These are phyloP conservation scores for Acanthamoeba culbertsoni DNA, from an alignment of 208 protist genomes.

Conservation along the genomic window DNA sequence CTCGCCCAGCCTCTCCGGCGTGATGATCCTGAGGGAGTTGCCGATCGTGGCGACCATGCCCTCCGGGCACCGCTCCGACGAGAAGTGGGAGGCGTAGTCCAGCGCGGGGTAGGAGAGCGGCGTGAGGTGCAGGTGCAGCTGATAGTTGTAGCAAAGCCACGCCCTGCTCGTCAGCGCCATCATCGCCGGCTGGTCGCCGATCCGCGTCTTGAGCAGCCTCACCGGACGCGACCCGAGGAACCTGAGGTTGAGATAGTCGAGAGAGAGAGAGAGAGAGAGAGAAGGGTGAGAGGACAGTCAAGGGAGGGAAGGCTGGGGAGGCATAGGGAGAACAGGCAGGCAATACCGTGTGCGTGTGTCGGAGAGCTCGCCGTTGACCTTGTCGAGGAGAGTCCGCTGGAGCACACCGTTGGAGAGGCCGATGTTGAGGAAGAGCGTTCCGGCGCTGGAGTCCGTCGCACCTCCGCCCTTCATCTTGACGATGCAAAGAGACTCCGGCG, in stretches of 20 bases:
- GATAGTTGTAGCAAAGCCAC: conserved; percentile 86
- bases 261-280: background rate
- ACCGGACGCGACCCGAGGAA: conserved; percentile 77
- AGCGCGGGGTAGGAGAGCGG: conserved; percentile 86
- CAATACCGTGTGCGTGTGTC: conserved; percentile 81
- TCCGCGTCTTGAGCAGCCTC: conserved; percentile 66
- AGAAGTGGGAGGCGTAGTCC: conserved; percentile 83
- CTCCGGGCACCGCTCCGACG: conserved; percentile 87
- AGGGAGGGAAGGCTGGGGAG: too few relatives aligned
- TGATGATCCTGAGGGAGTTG: conserved; percentile 79
- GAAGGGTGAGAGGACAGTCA: background rate
- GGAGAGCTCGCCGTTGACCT: conserved; percentile 80
- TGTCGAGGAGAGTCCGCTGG: conserved; percentile 83
- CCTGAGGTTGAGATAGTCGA: background rate
- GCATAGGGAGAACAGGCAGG: background rate
- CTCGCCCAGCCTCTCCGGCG: conserved; percentile 78
- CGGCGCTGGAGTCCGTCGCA: background rate
- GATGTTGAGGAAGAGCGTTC: conserved; percentile 82
- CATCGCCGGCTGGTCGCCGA: conserved; percentile 76
- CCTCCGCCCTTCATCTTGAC: conserved; percentile 52
- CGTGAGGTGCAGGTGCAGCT: conserved; percentile 72
- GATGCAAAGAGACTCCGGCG: conserved; percentile 69
- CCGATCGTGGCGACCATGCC: conserved; percentile 83
- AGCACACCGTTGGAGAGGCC: conserved; percentile 89
- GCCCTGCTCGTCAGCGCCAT: conserved; percentile 86